A percentile compares a stretch with the other conserved stretches of the same genome.
Conservation (phyloP, 1,284 basidiomycete genomes). For the Chalciporus sp. region DNA sequence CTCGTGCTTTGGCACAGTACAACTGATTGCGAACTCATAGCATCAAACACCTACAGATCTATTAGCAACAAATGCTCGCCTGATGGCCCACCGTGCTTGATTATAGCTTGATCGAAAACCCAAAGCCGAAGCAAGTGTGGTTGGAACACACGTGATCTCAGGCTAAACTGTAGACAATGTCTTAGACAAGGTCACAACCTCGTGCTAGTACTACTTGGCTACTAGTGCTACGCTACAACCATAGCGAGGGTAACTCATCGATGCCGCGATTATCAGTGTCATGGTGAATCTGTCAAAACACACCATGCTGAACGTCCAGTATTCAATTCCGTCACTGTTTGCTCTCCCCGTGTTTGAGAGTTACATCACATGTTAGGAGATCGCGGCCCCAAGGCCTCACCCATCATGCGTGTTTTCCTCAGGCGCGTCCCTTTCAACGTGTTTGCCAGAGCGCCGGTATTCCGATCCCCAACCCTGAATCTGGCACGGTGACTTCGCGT, state of each 20-base stretch:
- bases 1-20: constrained; percentile 66
- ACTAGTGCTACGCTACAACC: too few species aligned
- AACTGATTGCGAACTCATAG: constrained; percentile 34
- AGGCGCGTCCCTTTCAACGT: constrained; percentile 18
- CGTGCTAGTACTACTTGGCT: too few species aligned
- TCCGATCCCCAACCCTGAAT: constrained; percentile 14
- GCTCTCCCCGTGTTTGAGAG: background rate
- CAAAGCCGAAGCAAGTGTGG: background rate
- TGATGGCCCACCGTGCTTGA: background rate
- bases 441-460: constrained; percentile 10
- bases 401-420: constrained; percentile 22
- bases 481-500: constrained; percentile 1
- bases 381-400: constrained; percentile 24
- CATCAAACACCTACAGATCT: constrained; percentile 2
- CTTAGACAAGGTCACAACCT: too few species aligned
- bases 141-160: constrained; percentile 24
- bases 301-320: background rate
- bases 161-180: too few species aligned
- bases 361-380: constrained; percentile 1
- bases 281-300: too few species aligned
- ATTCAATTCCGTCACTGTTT: background rate
- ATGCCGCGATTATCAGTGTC: too few species aligned
- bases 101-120: background rate
- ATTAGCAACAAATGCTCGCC: background rate
- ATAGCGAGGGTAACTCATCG: too few species aligned